Evolutionary conservation across 2,329 filamentous ascomycete species (phyloP), one percentile per base, ranked within the genome.

Genomic region (Aspergillus spinulosporus): DNA sequence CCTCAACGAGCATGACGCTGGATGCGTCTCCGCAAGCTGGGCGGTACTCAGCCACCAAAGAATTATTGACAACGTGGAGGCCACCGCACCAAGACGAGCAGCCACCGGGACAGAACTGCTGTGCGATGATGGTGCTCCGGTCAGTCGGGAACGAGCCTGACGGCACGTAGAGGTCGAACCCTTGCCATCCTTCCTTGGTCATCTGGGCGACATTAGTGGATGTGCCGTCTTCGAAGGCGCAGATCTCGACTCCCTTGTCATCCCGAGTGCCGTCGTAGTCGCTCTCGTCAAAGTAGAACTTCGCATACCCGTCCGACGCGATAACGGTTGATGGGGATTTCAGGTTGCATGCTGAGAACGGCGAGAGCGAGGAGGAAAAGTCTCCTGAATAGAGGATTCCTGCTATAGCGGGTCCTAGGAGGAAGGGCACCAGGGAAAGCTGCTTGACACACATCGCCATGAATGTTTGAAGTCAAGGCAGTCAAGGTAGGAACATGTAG

Each of bases 111-210:
- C 49, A 52, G 49, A 52, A 52, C 39, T 52, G 49, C 49, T 52
- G 49, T 1, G 49, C 49, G 11, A 52, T 52, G 14, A 52, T 52
- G 39, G 49, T 32, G 39, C 49, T 52, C 11, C 40, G 43, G 12
- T 52, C 37, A 26, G 49, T 31, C 6, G 49, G 49, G 49, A 42
- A 52, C 5, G 21, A 32, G 14, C 34, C 49, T 12, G 39, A 42
- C 4, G 49, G 29, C 15, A 44, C 49, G 12, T 52, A 44, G 49
- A 52, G 34, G 3, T 40, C 29, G 3, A 52, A 52, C 0, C 49
- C 49, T 37, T 52, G 49, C 49, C 49, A 52, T 26, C 49, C 49
- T 43, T 52, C 49, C 49, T 52, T 52, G 6, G 49, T 52, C 49
- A 52, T 52, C 29, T 52, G 49, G 36, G 21, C 36, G 11, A 43